Percentiles rank a stretch among this genome's conserved stretches.
phyloP scores from a whole-genome alignment of 1,284 basidiomycete species.

The Golubevia pallescens region DNA sequence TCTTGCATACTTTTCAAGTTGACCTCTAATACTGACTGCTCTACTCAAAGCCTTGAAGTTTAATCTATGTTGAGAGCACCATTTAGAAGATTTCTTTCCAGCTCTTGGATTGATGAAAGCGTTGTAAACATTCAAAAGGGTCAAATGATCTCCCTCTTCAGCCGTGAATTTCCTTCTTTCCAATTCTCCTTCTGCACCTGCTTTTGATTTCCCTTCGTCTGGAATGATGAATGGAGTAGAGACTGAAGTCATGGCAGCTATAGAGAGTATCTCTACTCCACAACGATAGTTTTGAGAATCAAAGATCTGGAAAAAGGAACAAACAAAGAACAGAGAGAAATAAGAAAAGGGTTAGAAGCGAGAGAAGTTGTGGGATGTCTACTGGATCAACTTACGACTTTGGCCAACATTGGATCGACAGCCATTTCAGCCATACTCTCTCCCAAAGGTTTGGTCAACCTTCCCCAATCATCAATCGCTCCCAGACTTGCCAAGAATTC shows the following conservation, averaged over 20 bases:
- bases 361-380: neutral
- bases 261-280: conserved; percentile 89
- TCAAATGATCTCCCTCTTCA: conserved; percentile 95
- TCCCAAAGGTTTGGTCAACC: conserved; percentile 68
- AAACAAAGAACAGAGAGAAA: conserved; percentile 1
- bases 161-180: conserved; percentile 93
- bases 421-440: conserved; percentile 70
- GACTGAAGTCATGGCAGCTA: conserved; percentile 88
- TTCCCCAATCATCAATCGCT: conserved; percentile 68
- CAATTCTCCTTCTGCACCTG: conserved; percentile 82
- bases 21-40: conserved; percentile 86
- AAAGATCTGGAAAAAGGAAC: conserved; percentile 72
- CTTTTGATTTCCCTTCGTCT: conserved; percentile 72
- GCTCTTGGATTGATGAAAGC: conserved; percentile 76
- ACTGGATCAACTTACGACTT: conserved; percentile 66
- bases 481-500: conserved; percentile 70
- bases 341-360: neutral
- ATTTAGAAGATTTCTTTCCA: conserved; percentile 79
- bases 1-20: conserved; percentile 89
- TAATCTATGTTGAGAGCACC: conserved; percentile 90
- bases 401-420: conserved; percentile 70
- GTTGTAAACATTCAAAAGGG: conserved; percentile 90
- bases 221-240: conserved; percentile 34
- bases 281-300: conserved; percentile 82
- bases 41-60: conserved; percentile 91